Percentiles rank a stretch among this genome's conserved stretches.
These are phyloP conservation scores for Cyanodermella asteris DNA, from an alignment of 2,329 filamentous ascomycete species.

Conservation along the genomic window DNA sequence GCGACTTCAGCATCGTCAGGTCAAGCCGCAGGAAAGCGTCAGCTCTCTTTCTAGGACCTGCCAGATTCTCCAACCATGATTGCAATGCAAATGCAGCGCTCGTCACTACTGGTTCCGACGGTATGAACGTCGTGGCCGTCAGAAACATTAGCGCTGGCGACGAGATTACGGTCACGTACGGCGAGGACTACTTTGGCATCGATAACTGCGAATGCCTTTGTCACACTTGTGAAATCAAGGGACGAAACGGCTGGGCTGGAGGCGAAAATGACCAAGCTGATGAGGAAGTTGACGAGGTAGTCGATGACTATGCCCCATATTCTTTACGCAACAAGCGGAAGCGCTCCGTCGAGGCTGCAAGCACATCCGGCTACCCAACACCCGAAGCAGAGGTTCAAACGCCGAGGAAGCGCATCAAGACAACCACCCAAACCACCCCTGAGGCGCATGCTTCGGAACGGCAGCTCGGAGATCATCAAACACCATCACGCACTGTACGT, in stretches of 20 bases:
- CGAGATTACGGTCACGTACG: constrained; percentile 91
- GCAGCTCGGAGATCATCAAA: too few relatives aligned
- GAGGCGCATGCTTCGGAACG: neutral
- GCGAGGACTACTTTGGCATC: constrained; percentile 86
- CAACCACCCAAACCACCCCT: neutral
- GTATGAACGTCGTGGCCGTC: constrained; percentile 75
- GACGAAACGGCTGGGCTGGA: constrained; percentile 61
- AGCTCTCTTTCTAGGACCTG: constrained; percentile 82
- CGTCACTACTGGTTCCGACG: constrained; percentile 60
- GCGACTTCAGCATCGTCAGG: constrained; percentile 93
- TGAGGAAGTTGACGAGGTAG: constrained; percentile 12
- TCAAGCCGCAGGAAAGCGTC: constrained; percentile 79
- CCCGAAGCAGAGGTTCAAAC: too few relatives aligned
- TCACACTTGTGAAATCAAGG: constrained; percentile 54
- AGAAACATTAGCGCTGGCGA: constrained; percentile 68
- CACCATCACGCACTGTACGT: neutral
- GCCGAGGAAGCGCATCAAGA: constrained; percentile 2
- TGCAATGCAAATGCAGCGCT: constrained; percentile 81
- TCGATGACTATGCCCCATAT: constrained; percentile 2
- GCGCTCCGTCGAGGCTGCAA: too few relatives aligned
- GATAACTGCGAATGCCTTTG: constrained; percentile 92
- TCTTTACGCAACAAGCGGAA: constrained; percentile 8
- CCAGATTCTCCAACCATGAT: constrained; percentile 92
- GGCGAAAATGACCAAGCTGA: constrained; percentile 15
- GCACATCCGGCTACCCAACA: too few relatives aligned